phyloP scores from a whole-genome alignment of 2,329 filamentous ascomycete genomes.

The Fusarium nematophilum region DNA sequence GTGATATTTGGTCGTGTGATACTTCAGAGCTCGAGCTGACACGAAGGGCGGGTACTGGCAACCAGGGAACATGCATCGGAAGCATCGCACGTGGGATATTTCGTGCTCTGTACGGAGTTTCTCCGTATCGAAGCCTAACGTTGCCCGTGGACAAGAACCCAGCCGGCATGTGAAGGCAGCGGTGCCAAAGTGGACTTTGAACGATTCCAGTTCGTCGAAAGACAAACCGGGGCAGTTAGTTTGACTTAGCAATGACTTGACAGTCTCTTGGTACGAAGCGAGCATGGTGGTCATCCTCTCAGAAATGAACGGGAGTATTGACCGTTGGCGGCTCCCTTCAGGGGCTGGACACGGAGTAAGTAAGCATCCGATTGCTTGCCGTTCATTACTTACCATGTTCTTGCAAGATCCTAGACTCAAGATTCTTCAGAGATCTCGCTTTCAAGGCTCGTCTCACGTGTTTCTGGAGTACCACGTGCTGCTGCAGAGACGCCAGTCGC shows the following conservation, averaged over 20 bases:
- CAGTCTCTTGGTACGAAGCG: constrained; percentile 5
- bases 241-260: not conserved
- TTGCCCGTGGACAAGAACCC: constrained; percentile 1
- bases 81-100: constrained; percentile 10
- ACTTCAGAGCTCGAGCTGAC: not conserved
- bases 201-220: constrained; percentile 3
- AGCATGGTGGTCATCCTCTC: constrained; percentile 8
- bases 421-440: not conserved
- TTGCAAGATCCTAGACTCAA: not conserved
- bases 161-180: constrained; percentile 16
- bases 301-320: fast-evolving
- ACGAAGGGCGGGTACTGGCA: not conserved
- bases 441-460: constrained; percentile 4
- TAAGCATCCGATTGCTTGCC: fast-evolving
- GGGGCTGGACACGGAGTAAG: not conserved
- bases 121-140: constrained; percentile 4
- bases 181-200: constrained; percentile 10
- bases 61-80: not conserved
- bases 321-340: fast-evolving
- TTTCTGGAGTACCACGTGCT: not conserved
- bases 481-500: not conserved
- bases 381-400: not conserved
- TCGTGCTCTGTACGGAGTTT: constrained; percentile 3
- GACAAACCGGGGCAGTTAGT: not conserved
- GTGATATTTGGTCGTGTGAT: constrained; percentile 7